Conservation (phyloP, 768 basidiomycete genomes). For the Tubosaeta brunneosetosa region DNA sequence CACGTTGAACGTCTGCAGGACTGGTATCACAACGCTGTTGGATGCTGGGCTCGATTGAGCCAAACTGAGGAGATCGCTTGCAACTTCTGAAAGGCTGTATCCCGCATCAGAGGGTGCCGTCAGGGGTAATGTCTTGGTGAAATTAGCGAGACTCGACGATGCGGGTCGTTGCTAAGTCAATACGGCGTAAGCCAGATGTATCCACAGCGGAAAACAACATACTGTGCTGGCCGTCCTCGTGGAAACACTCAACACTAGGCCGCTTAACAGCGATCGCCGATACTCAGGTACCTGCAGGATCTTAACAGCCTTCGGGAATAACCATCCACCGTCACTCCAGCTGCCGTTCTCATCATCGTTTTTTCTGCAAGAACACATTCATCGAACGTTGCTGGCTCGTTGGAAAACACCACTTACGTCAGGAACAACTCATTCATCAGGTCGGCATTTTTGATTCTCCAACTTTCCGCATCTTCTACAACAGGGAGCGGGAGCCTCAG, state of each 20-base stretch:
- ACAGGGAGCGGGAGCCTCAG: constrained; percentile 44
- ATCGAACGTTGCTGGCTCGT: neutral
- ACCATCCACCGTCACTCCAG: constrained; percentile 72
- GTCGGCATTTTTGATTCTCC: constrained; percentile 48
- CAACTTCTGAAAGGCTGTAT: constrained; percentile 50
- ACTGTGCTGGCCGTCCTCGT: constrained; percentile 86
- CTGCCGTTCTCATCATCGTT: constrained; percentile 28
- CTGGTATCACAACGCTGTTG: constrained; percentile 78
- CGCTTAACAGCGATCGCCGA: constrained; percentile 57
- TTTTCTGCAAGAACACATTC: constrained; percentile 25
- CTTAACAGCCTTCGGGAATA: constrained; percentile 69
- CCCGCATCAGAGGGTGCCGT: constrained; percentile 19
- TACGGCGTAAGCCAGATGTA: constrained; percentile 11
- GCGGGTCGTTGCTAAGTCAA: constrained; percentile 61
- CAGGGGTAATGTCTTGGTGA: constrained; percentile 50
- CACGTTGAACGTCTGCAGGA: constrained; percentile 69
- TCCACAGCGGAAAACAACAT: constrained; percentile 28
- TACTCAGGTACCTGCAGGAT: constrained; percentile 62
- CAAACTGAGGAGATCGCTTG: constrained; percentile 53
- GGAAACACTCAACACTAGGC: constrained; percentile 74
- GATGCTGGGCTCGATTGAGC: constrained; percentile 50
- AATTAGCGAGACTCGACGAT: constrained; percentile 54
- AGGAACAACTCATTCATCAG: constrained; percentile 52
- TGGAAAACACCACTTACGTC: constrained; percentile 33
- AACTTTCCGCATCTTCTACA: constrained; percentile 36